Conservation (phyloP, 1,139 yeast species). For the Debaryomyces psychrophilus region DNA sequence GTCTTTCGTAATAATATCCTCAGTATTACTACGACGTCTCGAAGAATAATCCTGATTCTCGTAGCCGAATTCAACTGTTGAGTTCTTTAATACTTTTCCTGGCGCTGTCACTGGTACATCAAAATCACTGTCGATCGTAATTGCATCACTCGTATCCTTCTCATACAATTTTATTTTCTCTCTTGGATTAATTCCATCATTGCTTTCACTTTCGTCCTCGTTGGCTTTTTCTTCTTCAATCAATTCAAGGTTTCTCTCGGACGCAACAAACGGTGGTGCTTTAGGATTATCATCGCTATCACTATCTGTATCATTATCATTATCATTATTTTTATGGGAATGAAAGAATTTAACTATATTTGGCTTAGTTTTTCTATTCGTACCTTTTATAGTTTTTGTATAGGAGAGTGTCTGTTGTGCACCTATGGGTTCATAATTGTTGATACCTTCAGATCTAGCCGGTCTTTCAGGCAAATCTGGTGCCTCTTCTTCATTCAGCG, state of each 20-base stretch:
- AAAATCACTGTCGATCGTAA: constrained; percentile 39
- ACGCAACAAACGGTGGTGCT: constrained; percentile 10
- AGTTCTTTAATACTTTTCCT: background rate
- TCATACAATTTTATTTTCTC: background rate
- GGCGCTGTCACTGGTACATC: constrained; percentile 30
- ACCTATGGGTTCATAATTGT: background rate
- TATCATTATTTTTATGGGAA: constrained; percentile 15
- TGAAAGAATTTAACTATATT: constrained; percentile 28
- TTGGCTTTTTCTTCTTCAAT: constrained; percentile 24
- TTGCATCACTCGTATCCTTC: constrained; percentile 18
- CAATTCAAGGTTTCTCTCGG: constrained; percentile 18
- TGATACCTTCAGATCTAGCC: background rate
- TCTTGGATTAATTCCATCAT: background rate
- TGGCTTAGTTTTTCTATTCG: constrained; percentile 15
- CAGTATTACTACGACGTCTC: background rate
- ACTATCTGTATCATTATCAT: constrained; percentile 26
- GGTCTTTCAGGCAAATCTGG: background rate
- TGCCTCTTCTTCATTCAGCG: background rate
- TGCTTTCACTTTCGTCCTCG: constrained; percentile 6
- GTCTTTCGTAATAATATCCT: constrained; percentile 3
- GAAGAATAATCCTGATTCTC: background rate
- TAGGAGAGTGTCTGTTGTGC: constrained; percentile 15
- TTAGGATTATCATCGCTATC: constrained; percentile 10
- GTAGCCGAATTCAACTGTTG: constrained; percentile 4
- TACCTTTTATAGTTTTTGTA: constrained; percentile 20